Base-by-base conservation (phyloP, 2,329 filamentous ascomycete genomes). In the Epichloe brachyelytri region DNA sequence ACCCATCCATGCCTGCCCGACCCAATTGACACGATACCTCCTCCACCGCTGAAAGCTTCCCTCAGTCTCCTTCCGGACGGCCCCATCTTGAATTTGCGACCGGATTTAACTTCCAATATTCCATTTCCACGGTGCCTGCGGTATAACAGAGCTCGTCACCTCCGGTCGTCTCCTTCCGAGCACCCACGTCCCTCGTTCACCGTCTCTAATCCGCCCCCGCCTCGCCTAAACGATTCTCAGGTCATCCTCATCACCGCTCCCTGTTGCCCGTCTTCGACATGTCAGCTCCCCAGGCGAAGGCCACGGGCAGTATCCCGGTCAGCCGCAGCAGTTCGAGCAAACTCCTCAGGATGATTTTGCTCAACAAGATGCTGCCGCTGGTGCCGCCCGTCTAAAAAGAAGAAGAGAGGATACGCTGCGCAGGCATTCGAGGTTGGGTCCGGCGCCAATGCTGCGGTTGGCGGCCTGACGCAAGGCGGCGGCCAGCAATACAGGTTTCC, bases 401-500 rank as follows among this genome's bases (percentile, higher is more conserved):
- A 95, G 80, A 95, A 95, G 79, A 80, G 89, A 74, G 85, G 86
- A 52, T 97, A 97, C 73, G 93, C 93, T 50, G 88, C 88, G 52
- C 86, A 94, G 68, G 91, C 91, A 44, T 98, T 95, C 68, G 91
- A 95, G 53, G 93, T 97, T 61, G 88, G 86, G 48, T 78, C 80
- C 48, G 93, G 91, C 61, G 87, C 86, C 63, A 97, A 97, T 76
- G 82, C 85, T 50, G 71, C 66, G 51, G 67, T 65, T 49, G 79
- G 73, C 37, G 79, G 76, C 51, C 72, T 72, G 58, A 50, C 62
- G 36, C 68, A 59, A 34, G 65, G 60, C 41, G 66, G 58, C 20
- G 65, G 66, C 34, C 71, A 70, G 50, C 64, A 59, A 66, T 82
- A 70, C 68, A 76, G 69, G 63, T 68, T 66, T 48, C 69, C 67